Evolutionary conservation across 2,329 filamentous ascomycete species (phyloP).

Genomic region (Fusarium neocosmosporiellum): DNA sequence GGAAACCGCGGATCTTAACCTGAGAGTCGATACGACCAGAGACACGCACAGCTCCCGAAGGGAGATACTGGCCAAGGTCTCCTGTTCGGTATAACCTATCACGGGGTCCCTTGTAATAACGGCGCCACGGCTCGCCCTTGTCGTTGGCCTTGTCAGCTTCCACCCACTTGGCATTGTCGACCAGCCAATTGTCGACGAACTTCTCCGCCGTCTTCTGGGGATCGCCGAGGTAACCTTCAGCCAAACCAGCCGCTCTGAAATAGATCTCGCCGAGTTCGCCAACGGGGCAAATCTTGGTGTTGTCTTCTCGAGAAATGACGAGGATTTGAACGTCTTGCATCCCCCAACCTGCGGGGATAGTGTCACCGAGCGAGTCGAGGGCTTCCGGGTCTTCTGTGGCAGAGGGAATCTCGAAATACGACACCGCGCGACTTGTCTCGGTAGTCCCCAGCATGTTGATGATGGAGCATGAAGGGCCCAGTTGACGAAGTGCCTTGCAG

Average conservation of each 20-base stretch:
- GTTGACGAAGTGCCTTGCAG: constrained; percentile 76
- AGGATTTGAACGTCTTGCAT: constrained; percentile 91
- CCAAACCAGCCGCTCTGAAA: constrained; percentile 82
- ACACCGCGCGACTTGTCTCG: constrained; percentile 65
- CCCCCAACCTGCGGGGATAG: constrained; percentile 83
- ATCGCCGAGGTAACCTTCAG: constrained; percentile 80
- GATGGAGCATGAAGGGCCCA: constrained; percentile 60
- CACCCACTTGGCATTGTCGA: constrained; percentile 76
- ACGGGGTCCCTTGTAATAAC: constrained; percentile 81
- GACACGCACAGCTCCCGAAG: constrained; percentile 76
- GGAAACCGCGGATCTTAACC: constrained; percentile 94
- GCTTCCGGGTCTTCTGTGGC: constrained; percentile 66
- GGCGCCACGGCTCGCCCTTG: constrained; percentile 78
- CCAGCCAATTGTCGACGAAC: constrained; percentile 87
- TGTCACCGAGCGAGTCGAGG: constrained; percentile 65
- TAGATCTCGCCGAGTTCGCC: constrained; percentile 89
- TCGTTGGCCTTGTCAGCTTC: constrained; percentile 68
- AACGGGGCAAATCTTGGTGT: constrained; percentile 77
- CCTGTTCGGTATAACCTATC: constrained; percentile 90
- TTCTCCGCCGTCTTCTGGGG: constrained; percentile 73
- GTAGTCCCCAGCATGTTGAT: constrained; percentile 15
- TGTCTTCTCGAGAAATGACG: constrained; percentile 78
- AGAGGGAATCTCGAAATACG: constrained; percentile 82
- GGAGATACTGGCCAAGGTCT: constrained; percentile 74
- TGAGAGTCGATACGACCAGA: constrained; percentile 86